Percentiles rank a stretch among this genome's conserved stretches.
Evolutionary conservation across 805 yeast species (phyloP).

Genomic region (Barnettozyma wickerhamii): DNA sequence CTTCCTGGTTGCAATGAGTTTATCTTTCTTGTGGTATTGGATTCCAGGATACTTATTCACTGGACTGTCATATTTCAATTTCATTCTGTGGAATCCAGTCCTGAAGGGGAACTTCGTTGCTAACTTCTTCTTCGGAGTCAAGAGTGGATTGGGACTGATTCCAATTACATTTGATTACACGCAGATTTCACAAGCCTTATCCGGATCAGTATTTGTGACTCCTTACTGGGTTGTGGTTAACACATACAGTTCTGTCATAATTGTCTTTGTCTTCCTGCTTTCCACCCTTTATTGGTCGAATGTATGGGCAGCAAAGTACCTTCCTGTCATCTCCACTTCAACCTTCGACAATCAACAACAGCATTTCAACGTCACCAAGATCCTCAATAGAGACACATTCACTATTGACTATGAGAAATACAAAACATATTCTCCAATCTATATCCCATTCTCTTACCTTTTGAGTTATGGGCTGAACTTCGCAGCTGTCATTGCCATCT

Average conservation of each 20-base stretch:
- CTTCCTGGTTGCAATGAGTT: conserved; percentile 38
- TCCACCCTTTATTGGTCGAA: conserved; percentile 51
- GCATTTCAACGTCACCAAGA: conserved; percentile 42
- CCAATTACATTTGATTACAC: conserved; percentile 59
- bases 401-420: conserved; percentile 41
- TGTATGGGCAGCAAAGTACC: conserved; percentile 52
- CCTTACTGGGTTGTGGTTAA: conserved; percentile 38
- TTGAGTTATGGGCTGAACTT: conserved; percentile 52
- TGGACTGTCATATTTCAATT: conserved; percentile 56
- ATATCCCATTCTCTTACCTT: conserved; percentile 54
- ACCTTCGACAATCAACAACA: conserved; percentile 46
- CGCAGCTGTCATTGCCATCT: conserved; percentile 60
- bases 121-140: conserved; percentile 60
- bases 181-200: conserved; percentile 38
- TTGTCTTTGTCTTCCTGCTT: conserved; percentile 45
- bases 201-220: conserved; percentile 58
- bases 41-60: conserved; percentile 61
- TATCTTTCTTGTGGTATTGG: conserved; percentile 58
- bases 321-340: conserved; percentile 51
- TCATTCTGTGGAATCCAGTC: conserved; percentile 32
- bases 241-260: conserved; percentile 42
- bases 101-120: conserved; percentile 47
- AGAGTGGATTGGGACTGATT: conserved; percentile 48
- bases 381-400: conserved; percentile 37
- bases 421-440: conserved; percentile 52